Base-by-base conservation (phyloP, 2,329 filamentous ascomycete species). In the Epichloe gansuensis region DNA sequence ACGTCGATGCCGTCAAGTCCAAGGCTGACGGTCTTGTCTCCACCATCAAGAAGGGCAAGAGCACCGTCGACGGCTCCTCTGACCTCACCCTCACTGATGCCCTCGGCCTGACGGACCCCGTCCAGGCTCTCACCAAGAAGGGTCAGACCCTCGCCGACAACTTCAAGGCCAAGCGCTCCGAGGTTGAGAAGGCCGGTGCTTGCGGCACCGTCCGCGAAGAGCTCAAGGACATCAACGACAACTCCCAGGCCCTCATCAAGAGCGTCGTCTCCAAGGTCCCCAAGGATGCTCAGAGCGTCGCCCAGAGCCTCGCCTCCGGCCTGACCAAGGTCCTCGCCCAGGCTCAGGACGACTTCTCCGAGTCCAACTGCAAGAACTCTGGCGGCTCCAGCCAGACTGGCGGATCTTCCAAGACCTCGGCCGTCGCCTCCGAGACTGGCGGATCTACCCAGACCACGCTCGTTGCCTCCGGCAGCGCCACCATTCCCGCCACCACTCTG, bases 251-350 rank as follows among this genome's bases (percentile, higher is more conserved):
- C n/a, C 62, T 66, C 25, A 66, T 64, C 51, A 52, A 60, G n/a
- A 51, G 62, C 36, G 56, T 64, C 39, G 59, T 66, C 21, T 27
- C 31, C 49, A 66, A 66, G 59, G 60, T 65, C 2, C 64, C 64
- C 34, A 49, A 55, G 17, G 59, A 55, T 7, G 60, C 60, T 15
- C 64, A 64, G 57, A 35, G 46, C 23, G 57, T 66, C 44, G 64
- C 64, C 45, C 27, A 53, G 43, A 48, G 53, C 49, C 59, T 66
- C 13, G 60, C 63, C 11, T 47, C 47, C 3, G 54, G 57, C 46
- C 58, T 66, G 44, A 58, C 57, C 38, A 42, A 57, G 40, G 56
- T 58, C 35, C 56, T 66, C 8, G 21, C 44, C 46, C 55, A 59
- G n/a, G 57, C 58, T 42, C 54, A 61, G 51, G 49, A 46, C 17